Percentiles rank a stretch among this genome's conserved stretches.
These are phyloP conservation scores for Schizosaccharomyces osmophilus DNA, from an alignment of 805 yeast genomes.

Conservation along the genomic window DNA sequence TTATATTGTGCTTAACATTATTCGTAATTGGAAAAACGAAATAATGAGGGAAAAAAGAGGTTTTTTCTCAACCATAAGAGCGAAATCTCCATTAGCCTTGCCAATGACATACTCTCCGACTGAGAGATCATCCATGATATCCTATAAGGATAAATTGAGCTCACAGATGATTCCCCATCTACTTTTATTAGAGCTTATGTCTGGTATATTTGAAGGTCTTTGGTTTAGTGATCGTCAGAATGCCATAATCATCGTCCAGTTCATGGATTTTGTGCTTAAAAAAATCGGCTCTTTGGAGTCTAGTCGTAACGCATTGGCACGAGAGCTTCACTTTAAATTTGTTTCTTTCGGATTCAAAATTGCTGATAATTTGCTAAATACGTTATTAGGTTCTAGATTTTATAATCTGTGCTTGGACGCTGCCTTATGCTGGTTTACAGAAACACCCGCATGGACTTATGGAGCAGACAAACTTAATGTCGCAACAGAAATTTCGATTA, in stretches of 20 bases:
- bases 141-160: slow-evolving; percentile 25
- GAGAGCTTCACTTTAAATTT: not conserved
- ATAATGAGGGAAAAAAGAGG: not conserved
- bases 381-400: not conserved
- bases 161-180: slow-evolving; percentile 40
- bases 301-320: not conserved
- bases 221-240: not conserved
- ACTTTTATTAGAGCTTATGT: slow-evolving; percentile 38
- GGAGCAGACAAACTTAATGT: slow-evolving; percentile 59
- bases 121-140: slow-evolving; percentile 32
- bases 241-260: not conserved
- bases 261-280: not conserved
- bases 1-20: slow-evolving; percentile 42
- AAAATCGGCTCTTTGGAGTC: not conserved
- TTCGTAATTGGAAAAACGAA: slow-evolving; percentile 33
- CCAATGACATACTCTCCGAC: slow-evolving; percentile 78
- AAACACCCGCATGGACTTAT: slow-evolving; percentile 23
- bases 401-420: slow-evolving; percentile 22
- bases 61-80: not conserved
- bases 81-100: not conserved
- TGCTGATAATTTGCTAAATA: not conserved
- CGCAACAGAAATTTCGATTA: slow-evolving; percentile 33
- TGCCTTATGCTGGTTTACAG: slow-evolving; percentile 55
- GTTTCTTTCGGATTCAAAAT: not conserved
- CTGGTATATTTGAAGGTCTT: slow-evolving; percentile 44